These are phyloP conservation scores for Neobulgaria alba DNA, from an alignment of 2,329 filamentous ascomycete species.

Conservation along the genomic window DNA sequence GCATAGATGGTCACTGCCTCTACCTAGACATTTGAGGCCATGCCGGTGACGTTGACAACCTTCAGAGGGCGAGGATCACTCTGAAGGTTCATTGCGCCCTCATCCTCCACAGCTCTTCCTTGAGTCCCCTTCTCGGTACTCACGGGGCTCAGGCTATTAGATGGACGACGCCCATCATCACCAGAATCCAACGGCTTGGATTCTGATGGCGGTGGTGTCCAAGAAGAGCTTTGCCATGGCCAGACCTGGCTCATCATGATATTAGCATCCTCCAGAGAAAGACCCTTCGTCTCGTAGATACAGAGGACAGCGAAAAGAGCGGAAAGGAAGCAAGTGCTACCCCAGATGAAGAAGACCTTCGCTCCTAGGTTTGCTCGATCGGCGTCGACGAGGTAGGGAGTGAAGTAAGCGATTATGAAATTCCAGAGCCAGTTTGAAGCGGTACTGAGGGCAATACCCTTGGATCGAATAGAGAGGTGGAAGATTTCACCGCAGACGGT, in stretches of 20 bases:
- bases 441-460: slow-evolving; percentile 75
- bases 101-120: too few species aligned
- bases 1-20: too few species aligned
- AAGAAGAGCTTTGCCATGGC: slow-evolving; percentile 4
- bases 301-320: slow-evolving; percentile 47
- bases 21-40: too few species aligned
- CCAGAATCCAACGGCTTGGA: too few species aligned
- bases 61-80: too few species aligned
- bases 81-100: too few species aligned
- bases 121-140: too few species aligned
- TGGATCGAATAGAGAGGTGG: slow-evolving; percentile 68
- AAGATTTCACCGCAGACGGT: slow-evolving; percentile 81
- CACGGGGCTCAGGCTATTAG: too few species aligned
- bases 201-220: not conserved
- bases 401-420: slow-evolving; percentile 61
- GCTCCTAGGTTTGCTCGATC: slow-evolving; percentile 30
- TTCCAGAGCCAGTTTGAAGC: slow-evolving; percentile 88
- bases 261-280: slow-evolving; percentile 64
- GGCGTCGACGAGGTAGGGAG: slow-evolving; percentile 58
- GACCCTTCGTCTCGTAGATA: slow-evolving; percentile 60
- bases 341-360: slow-evolving; percentile 46
- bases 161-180: too few species aligned
- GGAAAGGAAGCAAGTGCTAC: slow-evolving; percentile 42
- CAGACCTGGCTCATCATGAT: slow-evolving; percentile 34
- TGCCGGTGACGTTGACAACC: too few species aligned